These are phyloP conservation scores for Hansenula lynferdii DNA, from an alignment of 1,139 yeast genomes.

Conservation along the genomic window DNA sequence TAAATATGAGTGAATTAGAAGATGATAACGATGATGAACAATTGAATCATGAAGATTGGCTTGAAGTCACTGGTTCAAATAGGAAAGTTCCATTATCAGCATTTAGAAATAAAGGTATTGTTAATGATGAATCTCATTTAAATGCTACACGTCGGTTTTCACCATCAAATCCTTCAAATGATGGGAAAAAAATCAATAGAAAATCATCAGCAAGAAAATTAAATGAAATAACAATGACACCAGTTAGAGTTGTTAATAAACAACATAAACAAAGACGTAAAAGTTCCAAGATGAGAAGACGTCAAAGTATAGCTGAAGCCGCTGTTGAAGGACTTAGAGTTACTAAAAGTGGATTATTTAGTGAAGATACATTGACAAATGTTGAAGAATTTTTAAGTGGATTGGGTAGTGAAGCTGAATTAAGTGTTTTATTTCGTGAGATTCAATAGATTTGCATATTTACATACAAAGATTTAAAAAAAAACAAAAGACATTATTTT, in stretches of 20 bases:
- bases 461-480: no score
- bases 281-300: constrained; percentile 31
- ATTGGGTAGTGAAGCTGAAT: constrained; percentile 22
- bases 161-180: constrained; percentile 6
- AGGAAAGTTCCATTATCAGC: constrained; percentile 81
- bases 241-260: constrained; percentile 17
- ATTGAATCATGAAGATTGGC: constrained; percentile 43
- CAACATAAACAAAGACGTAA: constrained; percentile 16
- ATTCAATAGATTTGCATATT: no score
- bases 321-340: constrained; percentile 70
- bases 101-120: constrained; percentile 69
- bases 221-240: constrained; percentile 16
- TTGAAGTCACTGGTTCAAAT: constrained; percentile 45
- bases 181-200: constrained; percentile 3
- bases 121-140: constrained; percentile 21
- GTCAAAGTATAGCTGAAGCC: constrained; percentile 67
- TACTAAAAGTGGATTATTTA: constrained; percentile 69
- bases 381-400: constrained; percentile 56
- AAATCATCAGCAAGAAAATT: constrained; percentile 8
- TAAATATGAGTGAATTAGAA: constrained; percentile 85
- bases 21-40: constrained; percentile 55
- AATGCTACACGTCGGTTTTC: constrained; percentile 21
- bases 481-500: no score
- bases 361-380: constrained; percentile 65
- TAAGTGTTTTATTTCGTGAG: constrained; percentile 20